Conservation (phyloP, 2,329 filamentous ascomycete genomes). For the Fusarium oxysporum region DNA sequence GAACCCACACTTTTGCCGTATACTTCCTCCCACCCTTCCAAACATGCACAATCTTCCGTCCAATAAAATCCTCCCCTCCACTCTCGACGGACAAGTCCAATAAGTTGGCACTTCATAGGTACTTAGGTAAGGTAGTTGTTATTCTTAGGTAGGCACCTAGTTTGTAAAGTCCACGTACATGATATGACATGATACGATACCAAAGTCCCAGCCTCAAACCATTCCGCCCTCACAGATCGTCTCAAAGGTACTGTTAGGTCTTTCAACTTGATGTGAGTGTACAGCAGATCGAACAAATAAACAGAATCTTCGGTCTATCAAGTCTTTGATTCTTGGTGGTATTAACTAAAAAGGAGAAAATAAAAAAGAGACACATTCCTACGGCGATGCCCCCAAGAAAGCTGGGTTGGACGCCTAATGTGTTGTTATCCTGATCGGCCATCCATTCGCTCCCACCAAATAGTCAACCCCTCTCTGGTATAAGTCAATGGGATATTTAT, state of each 20-base stretch:
- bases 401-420: constrained; percentile 9
- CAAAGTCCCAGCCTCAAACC: constrained; percentile 11
- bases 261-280: not conserved
- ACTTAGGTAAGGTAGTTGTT: not conserved
- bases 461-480: constrained; percentile 32
- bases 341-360: constrained; percentile 31
- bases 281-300: not conserved
- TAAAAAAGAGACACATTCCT: constrained; percentile 6
- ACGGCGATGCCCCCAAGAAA: constrained; percentile 7
- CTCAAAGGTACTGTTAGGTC: not conserved
- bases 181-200: not conserved
- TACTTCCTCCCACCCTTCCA: not conserved
- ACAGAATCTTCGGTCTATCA: constrained; percentile 10
- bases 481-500: constrained; percentile 45
- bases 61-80: not conserved
- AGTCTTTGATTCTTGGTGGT: constrained; percentile 21
- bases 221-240: not conserved
- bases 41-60: not conserved
- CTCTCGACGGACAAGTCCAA: not conserved
- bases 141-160: not conserved
- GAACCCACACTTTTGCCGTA: constrained; percentile 1
- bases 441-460: constrained; percentile 1
- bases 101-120: not conserved
- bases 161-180: not conserved
- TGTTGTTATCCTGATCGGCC: constrained; percentile 29